phyloP scores from a whole-genome alignment of 2,329 filamentous ascomycete species.

The Westerdykella aurantiaca region DNA sequence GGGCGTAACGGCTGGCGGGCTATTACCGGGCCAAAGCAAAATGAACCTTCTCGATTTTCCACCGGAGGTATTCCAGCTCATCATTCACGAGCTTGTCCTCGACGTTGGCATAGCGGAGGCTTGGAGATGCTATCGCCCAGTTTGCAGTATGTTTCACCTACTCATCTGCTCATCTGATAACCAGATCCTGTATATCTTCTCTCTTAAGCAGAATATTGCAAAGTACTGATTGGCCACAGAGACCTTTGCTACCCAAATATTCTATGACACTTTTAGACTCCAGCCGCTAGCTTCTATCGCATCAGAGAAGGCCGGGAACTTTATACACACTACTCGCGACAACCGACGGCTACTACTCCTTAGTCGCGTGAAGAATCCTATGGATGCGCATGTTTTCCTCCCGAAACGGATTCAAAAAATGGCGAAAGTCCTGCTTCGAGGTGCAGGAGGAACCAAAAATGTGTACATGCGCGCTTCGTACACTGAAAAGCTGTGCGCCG shows the following conservation, averaged over 20 bases:
- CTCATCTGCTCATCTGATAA: no score
- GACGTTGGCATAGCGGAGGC: constrained; percentile 2
- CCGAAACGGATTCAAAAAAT: no score
- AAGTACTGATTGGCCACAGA: neutral
- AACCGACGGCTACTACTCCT: neutral
- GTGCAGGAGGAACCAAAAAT: no score
- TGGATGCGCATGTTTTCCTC: neutral
- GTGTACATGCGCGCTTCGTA: no score
- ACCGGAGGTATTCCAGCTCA: constrained; percentile 4
- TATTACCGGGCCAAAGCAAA: neutral
- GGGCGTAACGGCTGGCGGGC: no score
- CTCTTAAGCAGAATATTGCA: neutral
- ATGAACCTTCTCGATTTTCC: constrained; percentile 5
- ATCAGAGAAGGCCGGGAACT: neutral
- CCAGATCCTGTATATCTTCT: no score
- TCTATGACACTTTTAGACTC: constrained; percentile 1
- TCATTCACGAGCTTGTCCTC: constrained; percentile 4
- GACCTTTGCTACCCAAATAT: constrained; percentile 4
- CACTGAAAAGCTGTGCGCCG: no score
- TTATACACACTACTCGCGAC: neutral
- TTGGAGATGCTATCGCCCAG: constrained; percentile 2
- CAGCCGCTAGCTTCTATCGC: neutral
- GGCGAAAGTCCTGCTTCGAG: no score
- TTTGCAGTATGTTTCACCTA: constrained; percentile 4
- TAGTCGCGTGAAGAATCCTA: neutral